A percentile compares a stretch with the other conserved stretches of the same genome.
phyloP scores from a whole-genome alignment of 2,329 filamentous ascomycete genomes.

The Graphilbum fragrans region DNA sequence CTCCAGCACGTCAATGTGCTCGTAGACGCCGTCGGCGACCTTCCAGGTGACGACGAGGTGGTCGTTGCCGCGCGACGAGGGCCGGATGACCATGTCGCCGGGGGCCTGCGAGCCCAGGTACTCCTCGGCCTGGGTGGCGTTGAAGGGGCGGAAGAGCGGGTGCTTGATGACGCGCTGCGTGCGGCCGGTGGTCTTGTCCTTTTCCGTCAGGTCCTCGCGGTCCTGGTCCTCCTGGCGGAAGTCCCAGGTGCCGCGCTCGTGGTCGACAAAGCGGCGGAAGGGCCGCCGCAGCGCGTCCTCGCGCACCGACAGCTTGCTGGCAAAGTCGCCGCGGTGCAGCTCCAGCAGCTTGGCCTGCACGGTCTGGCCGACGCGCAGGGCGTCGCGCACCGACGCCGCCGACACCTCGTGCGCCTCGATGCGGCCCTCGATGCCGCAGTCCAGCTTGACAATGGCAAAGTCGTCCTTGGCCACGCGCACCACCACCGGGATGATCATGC shows the following conservation, averaged over 20 bases:
- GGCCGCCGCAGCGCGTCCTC: conserved; percentile 70
- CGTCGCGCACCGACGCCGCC: conserved; percentile 53
- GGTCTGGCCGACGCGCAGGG: conserved; percentile 71
- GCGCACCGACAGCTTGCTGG: conserved; percentile 71
- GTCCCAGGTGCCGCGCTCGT: conserved; percentile 77
- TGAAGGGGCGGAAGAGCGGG: conserved; percentile 89
- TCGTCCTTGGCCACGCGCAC: conserved; percentile 83
- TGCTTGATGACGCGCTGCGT: conserved; percentile 95
- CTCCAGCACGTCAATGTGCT: conserved; percentile 95
- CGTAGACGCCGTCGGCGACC: conserved; percentile 88
- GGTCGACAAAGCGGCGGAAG: conserved; percentile 56
- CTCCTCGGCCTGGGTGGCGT: conserved; percentile 83
- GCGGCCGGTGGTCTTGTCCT: conserved; percentile 73
- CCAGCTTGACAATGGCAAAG: conserved; percentile 85
- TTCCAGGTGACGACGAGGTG: conserved; percentile 98
- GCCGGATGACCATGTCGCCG: conserved; percentile 89
- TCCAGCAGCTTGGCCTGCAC: conserved; percentile 79
- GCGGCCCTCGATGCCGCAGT: conserved; percentile 86
- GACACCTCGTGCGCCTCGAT: conserved; percentile 76
- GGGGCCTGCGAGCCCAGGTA: conserved; percentile 75
- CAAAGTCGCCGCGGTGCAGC: conserved; percentile 76
- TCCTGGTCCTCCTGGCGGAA: conserved; percentile 69
- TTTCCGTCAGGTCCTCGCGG: conserved; percentile 71
- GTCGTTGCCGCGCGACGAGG: conserved; percentile 88
- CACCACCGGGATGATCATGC: conserved; percentile 86